phyloP scores from a whole-genome alignment of 805 yeast genomes.

The Millerago galiae region DNA sequence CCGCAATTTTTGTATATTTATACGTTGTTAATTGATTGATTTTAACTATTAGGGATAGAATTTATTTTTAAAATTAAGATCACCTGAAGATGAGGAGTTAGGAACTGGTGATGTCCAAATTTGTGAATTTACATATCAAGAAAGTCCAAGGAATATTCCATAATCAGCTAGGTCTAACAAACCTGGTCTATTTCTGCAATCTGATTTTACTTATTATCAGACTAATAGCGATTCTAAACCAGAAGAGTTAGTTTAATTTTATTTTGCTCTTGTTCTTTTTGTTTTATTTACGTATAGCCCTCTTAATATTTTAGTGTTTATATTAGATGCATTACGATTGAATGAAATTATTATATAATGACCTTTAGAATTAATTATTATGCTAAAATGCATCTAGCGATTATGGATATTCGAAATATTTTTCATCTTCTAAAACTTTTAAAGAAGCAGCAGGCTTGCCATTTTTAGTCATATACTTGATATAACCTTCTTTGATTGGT shows the following conservation, averaged over 20 bases:
- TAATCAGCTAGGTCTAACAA: conserved; percentile 68
- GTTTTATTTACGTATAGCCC: not conserved
- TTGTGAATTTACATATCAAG: conserved; percentile 78
- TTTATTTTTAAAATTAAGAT: conserved; percentile 75
- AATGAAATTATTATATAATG: not conserved
- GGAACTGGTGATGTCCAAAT: conserved; percentile 89
- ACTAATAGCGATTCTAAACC: conserved; percentile 11
- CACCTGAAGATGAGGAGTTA: conserved; percentile 78
- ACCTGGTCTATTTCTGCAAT: conserved; percentile 24
- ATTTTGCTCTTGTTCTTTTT: not conserved
- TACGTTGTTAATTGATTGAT: conserved; percentile 66
- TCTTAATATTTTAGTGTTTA: not conserved
- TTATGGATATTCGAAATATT: conserved; percentile 29
- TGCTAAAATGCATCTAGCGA: not conserved
- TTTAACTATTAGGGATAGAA: conserved; percentile 57
- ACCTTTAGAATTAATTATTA: not conserved
- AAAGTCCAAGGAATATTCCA: conserved; percentile 60
- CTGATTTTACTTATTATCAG: conserved; percentile 29
- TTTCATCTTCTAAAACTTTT: conserved; percentile 33
- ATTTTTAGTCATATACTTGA: conserved; percentile 30
- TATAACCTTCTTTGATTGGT: conserved; percentile 38
- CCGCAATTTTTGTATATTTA: conserved; percentile 70
- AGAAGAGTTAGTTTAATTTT: not conserved
- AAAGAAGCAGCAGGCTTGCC: conserved; percentile 33
- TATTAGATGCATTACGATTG: not conserved